Evolutionary conservation across 2,329 filamentous ascomycete genomes (phyloP).

Genomic region (Graphilbum sp.): DNA sequence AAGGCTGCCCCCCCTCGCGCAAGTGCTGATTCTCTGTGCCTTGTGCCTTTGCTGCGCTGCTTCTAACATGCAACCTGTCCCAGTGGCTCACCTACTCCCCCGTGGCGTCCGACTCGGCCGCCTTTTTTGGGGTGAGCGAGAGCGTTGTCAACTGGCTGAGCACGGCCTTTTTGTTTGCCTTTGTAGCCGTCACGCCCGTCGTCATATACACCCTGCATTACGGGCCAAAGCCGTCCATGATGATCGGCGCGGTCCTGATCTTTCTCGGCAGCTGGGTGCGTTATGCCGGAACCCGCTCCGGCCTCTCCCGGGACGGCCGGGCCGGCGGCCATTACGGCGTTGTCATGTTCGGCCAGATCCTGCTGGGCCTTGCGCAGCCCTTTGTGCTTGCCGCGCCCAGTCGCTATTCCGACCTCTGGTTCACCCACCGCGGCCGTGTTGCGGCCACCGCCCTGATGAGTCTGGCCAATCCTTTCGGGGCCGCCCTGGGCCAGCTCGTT

Average conservation of each 20-base stretch:
- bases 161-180: conserved; percentile 75
- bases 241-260: conserved; percentile 55
- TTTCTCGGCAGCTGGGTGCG: conserved; percentile 84
- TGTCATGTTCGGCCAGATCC: conserved; percentile 80
- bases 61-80: too few species aligned
- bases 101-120: conserved; percentile 55
- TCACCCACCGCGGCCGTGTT: conserved; percentile 68
- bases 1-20: too few species aligned
- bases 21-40: too few species aligned
- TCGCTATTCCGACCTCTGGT: conserved; percentile 88
- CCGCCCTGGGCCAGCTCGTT: conserved; percentile 74
- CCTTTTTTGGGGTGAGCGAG: conserved; percentile 61
- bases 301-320: conserved; percentile 9
- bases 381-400: conserved; percentile 85
- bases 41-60: too few species aligned
- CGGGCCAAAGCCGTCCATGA: conserved; percentile 64
- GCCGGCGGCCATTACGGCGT: conserved; percentile 49
- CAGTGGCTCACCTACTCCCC: conserved; percentile 90
- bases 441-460: conserved; percentile 74
- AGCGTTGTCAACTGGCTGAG: conserved; percentile 83
- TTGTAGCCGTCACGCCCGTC: conserved; percentile 54
- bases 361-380: conserved; percentile 79
- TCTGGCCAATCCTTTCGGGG: conserved; percentile 79
- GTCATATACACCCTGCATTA: conserved; percentile 64
- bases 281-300: conserved; percentile 47